These are phyloP conservation scores for Asterochloris erici DNA, from an alignment of 139 green algal species.

Conservation along the genomic window DNA sequence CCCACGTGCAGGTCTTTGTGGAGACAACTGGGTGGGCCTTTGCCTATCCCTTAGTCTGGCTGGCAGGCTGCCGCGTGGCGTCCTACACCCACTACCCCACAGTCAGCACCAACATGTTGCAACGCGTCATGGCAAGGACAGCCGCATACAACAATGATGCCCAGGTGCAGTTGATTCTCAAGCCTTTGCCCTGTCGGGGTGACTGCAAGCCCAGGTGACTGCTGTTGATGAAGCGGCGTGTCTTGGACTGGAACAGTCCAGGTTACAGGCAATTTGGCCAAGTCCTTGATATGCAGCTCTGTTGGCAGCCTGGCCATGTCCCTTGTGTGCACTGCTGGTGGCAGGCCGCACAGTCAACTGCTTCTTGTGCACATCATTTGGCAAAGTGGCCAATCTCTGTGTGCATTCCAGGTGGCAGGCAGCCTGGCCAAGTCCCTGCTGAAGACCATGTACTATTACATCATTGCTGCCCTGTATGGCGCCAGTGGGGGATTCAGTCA, in stretches of 20 bases:
- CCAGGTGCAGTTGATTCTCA: constrained; percentile 17
- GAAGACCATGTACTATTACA: constrained; percentile 90
- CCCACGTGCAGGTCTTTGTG: constrained; percentile 62
- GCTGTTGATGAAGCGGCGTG: no score
- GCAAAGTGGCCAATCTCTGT: no score
- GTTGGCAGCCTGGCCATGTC: no score
- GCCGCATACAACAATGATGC: constrained; percentile 72
- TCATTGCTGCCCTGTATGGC: constrained; percentile 74
- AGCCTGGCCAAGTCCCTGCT: constrained; percentile 35
- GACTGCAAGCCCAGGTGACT: no score
- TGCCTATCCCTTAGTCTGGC: constrained; percentile 75
- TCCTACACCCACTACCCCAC: constrained; percentile 96
- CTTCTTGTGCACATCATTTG: no score
- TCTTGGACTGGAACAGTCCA: no score
- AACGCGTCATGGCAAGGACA: constrained; percentile 37
- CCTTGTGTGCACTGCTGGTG: no score
- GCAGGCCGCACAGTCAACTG: no score
- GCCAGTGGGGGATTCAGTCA: constrained; percentile 38
- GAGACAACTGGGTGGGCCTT: constrained; percentile 95
- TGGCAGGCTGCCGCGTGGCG: constrained; percentile 62
- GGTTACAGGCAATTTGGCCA: no score
- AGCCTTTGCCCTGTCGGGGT: no score
- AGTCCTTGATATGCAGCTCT: no score
- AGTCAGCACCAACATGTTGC: constrained; percentile 90
- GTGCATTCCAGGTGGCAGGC: constrained; percentile 27